phyloP scores from a whole-genome alignment of 805 yeast species.

The Candida michaelii region DNA sequence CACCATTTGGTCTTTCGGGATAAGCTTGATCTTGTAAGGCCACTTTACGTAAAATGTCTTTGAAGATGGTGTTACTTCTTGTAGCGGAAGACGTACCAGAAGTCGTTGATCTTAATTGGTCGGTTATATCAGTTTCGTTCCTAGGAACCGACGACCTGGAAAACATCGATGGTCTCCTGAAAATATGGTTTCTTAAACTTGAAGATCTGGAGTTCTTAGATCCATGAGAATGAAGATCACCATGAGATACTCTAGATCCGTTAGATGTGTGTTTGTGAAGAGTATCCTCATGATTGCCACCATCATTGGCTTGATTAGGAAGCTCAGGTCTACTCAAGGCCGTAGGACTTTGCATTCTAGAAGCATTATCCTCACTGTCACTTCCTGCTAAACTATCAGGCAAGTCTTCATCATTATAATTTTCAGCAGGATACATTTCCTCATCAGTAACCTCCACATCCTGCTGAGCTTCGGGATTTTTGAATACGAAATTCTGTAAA shows the following conservation, averaged over 20 bases:
- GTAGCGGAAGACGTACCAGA: slow-evolving; percentile 11
- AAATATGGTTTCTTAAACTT: slow-evolving; percentile 11
- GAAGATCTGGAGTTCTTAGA: slow-evolving; percentile 13
- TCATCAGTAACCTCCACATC: slow-evolving; percentile 3
- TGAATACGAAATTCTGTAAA: slow-evolving; percentile 25
- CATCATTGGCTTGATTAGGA: not conserved
- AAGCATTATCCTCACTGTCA: slow-evolving; percentile 12
- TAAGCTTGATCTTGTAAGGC: slow-evolving; percentile 33
- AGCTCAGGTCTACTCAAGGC: slow-evolving; percentile 1
- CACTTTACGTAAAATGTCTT: slow-evolving; percentile 35
- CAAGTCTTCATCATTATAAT: not conserved
- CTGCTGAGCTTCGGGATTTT: slow-evolving; percentile 1
- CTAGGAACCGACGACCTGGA: slow-evolving; percentile 2
- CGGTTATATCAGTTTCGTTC: slow-evolving; percentile 24
- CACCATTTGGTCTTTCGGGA: slow-evolving; percentile 24
- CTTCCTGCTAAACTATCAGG: slow-evolving; percentile 15
- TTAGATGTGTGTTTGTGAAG: not conserved
- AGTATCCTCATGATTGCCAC: too few species aligned
- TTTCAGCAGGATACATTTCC: not conserved
- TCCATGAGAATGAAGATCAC: not conserved
- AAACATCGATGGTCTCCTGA: slow-evolving; percentile 14
- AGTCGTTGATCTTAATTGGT: slow-evolving; percentile 16
- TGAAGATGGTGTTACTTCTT: slow-evolving; percentile 20
- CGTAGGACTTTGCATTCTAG: not conserved
- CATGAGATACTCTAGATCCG: slow-evolving; percentile 4